Evolutionary conservation across 169 alveolate genomes (phyloP).

Genomic region (Eimeria sp.): DNA sequence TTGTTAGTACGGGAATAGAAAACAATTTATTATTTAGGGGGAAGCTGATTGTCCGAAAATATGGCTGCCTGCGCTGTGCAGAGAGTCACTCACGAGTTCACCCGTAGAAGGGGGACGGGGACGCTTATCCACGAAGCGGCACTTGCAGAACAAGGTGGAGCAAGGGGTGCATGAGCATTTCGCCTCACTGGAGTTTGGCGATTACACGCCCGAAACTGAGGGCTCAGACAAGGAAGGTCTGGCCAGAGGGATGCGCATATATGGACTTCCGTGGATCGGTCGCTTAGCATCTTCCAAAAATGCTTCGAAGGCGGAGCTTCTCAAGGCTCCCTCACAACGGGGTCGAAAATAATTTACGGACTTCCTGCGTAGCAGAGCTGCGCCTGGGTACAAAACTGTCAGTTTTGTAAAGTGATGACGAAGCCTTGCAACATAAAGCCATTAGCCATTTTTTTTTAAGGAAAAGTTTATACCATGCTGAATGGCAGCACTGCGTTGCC

Average conservation of each 20-base stretch:
- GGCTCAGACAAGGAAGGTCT: background rate
- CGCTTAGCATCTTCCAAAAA: slow-evolving; percentile 16
- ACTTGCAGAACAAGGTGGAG: background rate
- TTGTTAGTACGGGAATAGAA: background rate
- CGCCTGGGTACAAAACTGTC: background rate
- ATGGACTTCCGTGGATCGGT: slow-evolving; percentile 67
- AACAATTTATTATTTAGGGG: background rate
- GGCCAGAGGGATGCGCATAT: slow-evolving; percentile 55
- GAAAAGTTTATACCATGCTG: background rate
- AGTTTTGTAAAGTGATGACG: background rate
- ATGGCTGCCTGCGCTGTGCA: slow-evolving; percentile 14
- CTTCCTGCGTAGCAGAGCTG: background rate
- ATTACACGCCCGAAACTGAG: background rate
- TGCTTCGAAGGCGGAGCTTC: slow-evolving; percentile 16
- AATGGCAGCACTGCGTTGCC: background rate
- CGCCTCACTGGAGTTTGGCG: background rate
- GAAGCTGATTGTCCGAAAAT: background rate
- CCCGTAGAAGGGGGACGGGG: slow-evolving; percentile 29
- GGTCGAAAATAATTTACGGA: slow-evolving; percentile 3
- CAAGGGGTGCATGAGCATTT: background rate
- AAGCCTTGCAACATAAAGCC: background rate
- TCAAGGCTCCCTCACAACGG: background rate
- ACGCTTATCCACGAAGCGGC: slow-evolving; percentile 21
- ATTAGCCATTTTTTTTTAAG: background rate
- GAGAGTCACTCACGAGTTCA: slow-evolving; percentile 40